Evolutionary conservation across 805 yeast genomes (phyloP).

Genomic region (Saccharomycodes ludwigii): DNA sequence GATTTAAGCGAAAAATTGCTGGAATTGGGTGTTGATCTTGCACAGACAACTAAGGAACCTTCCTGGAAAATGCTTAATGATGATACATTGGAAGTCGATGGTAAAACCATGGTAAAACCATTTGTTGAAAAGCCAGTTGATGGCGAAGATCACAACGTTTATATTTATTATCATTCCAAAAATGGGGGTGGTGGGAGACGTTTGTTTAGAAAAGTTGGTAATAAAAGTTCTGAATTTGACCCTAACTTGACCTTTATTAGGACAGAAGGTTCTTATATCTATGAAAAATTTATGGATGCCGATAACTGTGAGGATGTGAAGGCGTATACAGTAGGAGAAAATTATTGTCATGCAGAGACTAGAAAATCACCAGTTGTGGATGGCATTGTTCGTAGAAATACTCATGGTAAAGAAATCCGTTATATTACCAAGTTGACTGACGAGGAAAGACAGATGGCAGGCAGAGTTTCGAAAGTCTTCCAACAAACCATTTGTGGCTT

Average conservation of each 20-base stretch:
- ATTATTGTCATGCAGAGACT: conserved; percentile 94
- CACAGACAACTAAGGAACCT: conserved; percentile 44
- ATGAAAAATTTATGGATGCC: conserved; percentile 94
- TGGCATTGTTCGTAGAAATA: conserved; percentile 92
- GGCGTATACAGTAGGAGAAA: conserved; percentile 91
- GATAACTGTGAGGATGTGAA: conserved; percentile 97
- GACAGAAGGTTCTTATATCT: conserved; percentile 81
- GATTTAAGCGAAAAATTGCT: conserved; percentile 49
- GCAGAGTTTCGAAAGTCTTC: conserved; percentile 59
- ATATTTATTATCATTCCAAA: conserved; percentile 74
- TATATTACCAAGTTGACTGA: conserved; percentile 69
- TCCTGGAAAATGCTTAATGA: conserved; percentile 80
- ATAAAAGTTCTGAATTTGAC: conserved; percentile 93
- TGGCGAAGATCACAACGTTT: conserved; percentile 96
- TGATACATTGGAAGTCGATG: conserved; percentile 69
- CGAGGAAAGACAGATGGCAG: conserved; percentile 73
- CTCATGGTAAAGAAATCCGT: conserved; percentile 94
- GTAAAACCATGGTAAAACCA: conserved; percentile 66
- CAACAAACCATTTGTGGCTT: conserved; percentile 96
- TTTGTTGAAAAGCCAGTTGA: conserved; percentile 98
- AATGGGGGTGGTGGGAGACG: conserved; percentile 98
- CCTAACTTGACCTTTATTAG: conserved; percentile 64
- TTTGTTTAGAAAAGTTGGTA: conserved; percentile 89
- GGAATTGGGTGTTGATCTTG: conserved; percentile 41
- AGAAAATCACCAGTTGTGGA: conserved; percentile 99